Evolutionary conservation across 163 green algal species (phyloP).

Genomic region (Scenedesmus sp.): DNA sequence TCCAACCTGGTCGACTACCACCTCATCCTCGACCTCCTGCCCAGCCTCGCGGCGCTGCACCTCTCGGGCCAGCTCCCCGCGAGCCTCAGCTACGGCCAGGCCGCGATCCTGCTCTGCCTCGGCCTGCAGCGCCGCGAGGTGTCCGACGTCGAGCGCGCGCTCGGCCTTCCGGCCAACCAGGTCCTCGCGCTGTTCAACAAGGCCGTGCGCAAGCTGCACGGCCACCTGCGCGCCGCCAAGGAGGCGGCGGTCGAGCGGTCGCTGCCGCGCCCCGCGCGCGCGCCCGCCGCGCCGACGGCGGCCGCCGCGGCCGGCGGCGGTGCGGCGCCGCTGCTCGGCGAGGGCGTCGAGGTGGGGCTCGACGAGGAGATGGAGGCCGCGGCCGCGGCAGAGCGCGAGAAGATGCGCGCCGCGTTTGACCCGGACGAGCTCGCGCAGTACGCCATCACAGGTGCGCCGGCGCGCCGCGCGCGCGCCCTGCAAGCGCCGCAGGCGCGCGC

Average conservation of each 20-base stretch:
- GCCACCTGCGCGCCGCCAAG: slow-evolving; percentile 68
- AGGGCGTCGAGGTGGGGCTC: slow-evolving; percentile 49
- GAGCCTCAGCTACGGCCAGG: slow-evolving; percentile 86
- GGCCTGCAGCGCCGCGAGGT: slow-evolving; percentile 81
- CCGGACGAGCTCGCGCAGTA: slow-evolving; percentile 74
- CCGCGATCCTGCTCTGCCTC: slow-evolving; percentile 83
- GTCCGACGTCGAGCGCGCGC: slow-evolving; percentile 58
- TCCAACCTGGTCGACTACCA: slow-evolving; percentile 97
- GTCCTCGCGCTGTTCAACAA: slow-evolving; percentile 98
- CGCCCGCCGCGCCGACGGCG: neutral
- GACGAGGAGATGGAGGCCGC: slow-evolving; percentile 88
- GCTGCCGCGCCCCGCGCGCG: slow-evolving; percentile 59
- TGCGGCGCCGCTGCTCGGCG: slow-evolving; percentile 21
- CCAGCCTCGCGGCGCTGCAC: slow-evolving; percentile 81
- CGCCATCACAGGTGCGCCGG: slow-evolving; percentile 51
- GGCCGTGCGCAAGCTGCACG: slow-evolving; percentile 67
- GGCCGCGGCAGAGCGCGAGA: slow-evolving; percentile 49
- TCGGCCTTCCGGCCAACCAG: slow-evolving; percentile 88
- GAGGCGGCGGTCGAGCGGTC: slow-evolving; percentile 79
- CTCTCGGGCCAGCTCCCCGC: slow-evolving; percentile 82
- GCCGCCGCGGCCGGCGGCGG: slow-evolving; percentile 3
- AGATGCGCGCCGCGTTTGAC: slow-evolving; percentile 54
- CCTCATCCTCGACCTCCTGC: slow-evolving; percentile 94
- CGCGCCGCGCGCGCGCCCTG: neutral
- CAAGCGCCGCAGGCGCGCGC: neutral